Conservation (phyloP, 345 rosid species). For the Eucalyptus tenuipes region DNA sequence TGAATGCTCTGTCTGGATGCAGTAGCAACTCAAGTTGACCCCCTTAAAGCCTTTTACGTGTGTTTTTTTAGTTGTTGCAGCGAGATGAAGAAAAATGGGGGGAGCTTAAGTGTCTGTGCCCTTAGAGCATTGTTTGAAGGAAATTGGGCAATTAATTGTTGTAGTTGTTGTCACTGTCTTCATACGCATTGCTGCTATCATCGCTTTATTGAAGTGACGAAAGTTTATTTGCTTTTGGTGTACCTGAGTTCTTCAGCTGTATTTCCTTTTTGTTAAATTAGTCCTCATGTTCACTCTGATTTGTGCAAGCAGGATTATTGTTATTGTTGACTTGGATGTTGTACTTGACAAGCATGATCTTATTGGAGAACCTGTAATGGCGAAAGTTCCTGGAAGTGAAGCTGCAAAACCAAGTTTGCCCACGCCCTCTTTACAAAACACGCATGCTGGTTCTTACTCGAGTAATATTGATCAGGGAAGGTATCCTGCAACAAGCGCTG, state of each 20-base stretch:
- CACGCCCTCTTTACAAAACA: slow-evolving; percentile 18
- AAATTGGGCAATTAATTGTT: neutral
- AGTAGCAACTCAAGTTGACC: neutral
- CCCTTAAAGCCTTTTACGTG: neutral
- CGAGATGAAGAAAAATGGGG: neutral
- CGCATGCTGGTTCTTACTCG: slow-evolving; percentile 4
- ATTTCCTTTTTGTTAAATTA: neutral
- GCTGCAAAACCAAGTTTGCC: slow-evolving; percentile 14
- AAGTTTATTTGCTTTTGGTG: neutral
- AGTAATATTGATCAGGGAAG: slow-evolving; percentile 19
- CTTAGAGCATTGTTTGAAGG: neutral
- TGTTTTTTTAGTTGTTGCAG: neutral
- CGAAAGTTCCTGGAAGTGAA: slow-evolving; percentile 5
- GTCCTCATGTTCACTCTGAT: neutral
- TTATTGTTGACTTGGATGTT: slow-evolving; percentile 50
- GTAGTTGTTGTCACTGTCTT: neutral
- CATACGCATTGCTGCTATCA: neutral
- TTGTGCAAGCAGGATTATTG: slow-evolving; percentile 45
- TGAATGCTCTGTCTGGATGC: neutral
- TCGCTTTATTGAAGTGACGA: neutral
- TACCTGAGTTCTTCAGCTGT: neutral
- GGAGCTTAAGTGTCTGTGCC: neutral
- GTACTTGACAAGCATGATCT: slow-evolving; percentile 20
- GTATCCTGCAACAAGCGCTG: slow-evolving; percentile 16
- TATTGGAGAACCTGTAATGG: slow-evolving; percentile 45